phyloP scores from a whole-genome alignment of 495 filamentous ascomycete genomes.

The Tetracladium marchalianum region DNA sequence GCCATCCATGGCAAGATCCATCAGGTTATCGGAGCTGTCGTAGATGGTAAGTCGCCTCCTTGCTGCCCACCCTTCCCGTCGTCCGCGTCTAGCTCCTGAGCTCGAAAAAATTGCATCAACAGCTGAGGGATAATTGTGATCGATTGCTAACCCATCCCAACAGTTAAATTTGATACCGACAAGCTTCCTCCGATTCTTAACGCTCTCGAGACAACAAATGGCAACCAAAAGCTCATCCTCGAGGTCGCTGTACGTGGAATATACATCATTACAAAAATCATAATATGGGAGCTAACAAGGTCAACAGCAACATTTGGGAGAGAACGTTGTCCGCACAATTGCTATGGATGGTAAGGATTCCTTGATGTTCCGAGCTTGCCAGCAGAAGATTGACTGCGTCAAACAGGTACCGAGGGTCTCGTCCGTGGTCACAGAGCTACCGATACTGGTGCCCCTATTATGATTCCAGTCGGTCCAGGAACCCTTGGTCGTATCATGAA shows the following conservation, averaged over 20 bases:
- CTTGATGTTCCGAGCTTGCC: neutral
- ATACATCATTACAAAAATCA: constrained; percentile 7
- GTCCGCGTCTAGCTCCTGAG: constrained; percentile 10
- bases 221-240: constrained; percentile 87
- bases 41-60: constrained; percentile 50
- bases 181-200: constrained; percentile 96
- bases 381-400: constrained; percentile 11
- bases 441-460: constrained; percentile 94
- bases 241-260: constrained; percentile 81
- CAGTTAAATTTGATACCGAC: constrained; percentile 87
- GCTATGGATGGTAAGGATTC: constrained; percentile 91
- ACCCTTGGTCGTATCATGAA: constrained; percentile 99
- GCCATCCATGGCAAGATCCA: constrained; percentile 71
- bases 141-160: constrained; percentile 10
- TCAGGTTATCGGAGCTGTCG: constrained; percentile 68
- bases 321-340: constrained; percentile 99
- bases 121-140: constrained; percentile 2
- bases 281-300: constrained; percentile 28
- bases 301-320: constrained; percentile 92
- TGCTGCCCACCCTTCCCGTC: constrained; percentile 15
- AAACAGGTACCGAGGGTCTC: constrained; percentile 93
- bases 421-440: constrained; percentile 73
- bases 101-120: constrained; percentile 6
- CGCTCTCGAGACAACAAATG: constrained; percentile 83
- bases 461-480: constrained; percentile 87